Percentiles rank a stretch among this genome's conserved stretches.
Evolutionary conservation across 352 stramenopile genomes (phyloP).

Genomic region (Elongisporangium senticosum): DNA sequence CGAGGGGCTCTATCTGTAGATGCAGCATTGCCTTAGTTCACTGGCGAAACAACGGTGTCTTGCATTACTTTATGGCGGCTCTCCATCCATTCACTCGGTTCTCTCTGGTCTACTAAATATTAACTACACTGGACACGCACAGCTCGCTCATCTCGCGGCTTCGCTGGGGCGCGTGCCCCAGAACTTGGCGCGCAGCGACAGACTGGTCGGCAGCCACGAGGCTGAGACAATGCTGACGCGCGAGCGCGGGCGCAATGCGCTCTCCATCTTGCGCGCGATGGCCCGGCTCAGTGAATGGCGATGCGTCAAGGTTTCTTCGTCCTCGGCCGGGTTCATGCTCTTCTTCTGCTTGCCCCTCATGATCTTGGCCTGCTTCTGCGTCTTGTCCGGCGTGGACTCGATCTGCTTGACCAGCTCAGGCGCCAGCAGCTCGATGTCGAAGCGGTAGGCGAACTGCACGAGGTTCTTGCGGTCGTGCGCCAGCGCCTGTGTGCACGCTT

Average conservation of each 20-base stretch:
- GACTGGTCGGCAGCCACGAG: constrained; percentile 24
- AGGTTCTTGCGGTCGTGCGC: constrained; percentile 11
- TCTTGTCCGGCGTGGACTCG: constrained; percentile 1
- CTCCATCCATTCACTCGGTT: not conserved
- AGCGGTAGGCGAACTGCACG: constrained; percentile 25
- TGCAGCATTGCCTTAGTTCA: constrained; percentile 2
- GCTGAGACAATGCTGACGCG: constrained; percentile 16
- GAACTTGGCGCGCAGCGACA: not conserved
- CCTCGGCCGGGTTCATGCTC: constrained; percentile 1
- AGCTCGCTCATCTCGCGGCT: not conserved
- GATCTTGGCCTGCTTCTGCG: no score
- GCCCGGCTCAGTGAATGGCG: constrained; percentile 13
- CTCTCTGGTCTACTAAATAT: not conserved
- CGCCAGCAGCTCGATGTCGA: constrained; percentile 38
- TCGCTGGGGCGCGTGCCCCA: not conserved
- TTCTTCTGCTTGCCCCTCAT: constrained; percentile 5
- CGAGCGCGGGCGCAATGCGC: constrained; percentile 4
- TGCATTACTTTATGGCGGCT: not conserved
- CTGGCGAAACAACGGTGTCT: constrained; percentile 1
- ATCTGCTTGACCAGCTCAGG: not conserved
- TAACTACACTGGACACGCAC: not conserved
- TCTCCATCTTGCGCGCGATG: constrained; percentile 10
- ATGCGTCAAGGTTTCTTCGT: constrained; percentile 10
- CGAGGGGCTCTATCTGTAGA: constrained; percentile 98
- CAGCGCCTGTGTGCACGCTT: not conserved